These are phyloP conservation scores for Pleoardoris graminearum DNA, from an alignment of 2,329 filamentous ascomycete species.

Conservation along the genomic window DNA sequence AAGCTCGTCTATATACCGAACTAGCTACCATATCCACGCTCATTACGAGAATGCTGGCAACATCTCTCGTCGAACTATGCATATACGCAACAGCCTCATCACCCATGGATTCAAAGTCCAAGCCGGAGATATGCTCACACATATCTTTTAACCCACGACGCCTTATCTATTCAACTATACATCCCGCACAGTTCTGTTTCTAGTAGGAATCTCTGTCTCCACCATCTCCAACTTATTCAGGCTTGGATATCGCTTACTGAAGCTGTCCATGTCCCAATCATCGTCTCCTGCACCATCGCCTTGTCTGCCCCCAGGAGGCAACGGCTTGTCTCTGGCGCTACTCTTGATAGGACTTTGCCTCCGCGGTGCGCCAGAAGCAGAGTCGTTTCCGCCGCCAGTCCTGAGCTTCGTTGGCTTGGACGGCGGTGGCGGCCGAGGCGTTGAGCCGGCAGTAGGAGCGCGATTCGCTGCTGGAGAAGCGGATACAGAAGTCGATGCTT, in stretches of 20 bases:
- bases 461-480: conserved; percentile 39
- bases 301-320: conserved; percentile 14
- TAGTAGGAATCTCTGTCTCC: conserved; percentile 62
- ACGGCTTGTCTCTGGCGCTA: conserved; percentile 25
- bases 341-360: conserved; percentile 3
- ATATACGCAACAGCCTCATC: too few relatives aligned
- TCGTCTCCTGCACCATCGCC: conserved; percentile 55
- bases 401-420: conserved; percentile 65
- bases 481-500: conserved; percentile 32
- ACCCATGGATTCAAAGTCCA: too few relatives aligned
- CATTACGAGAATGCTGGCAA: too few relatives aligned
- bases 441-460: conserved; percentile 29
- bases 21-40: too few relatives aligned
- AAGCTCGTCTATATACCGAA: too few relatives aligned
- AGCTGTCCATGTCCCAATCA: conserved; percentile 66
- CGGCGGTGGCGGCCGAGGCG: conserved; percentile 56
- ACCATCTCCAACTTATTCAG: conserved; percentile 85
- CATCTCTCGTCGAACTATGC: too few relatives aligned
- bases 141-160: too few relatives aligned
- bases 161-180: conserved; percentile 7
- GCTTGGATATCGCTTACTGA: conserved; percentile 85
- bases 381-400: conserved; percentile 45
- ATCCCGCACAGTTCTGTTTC: conserved; percentile 23
- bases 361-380: neutral
- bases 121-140: too few relatives aligned